These are phyloP conservation scores for Candida maesae DNA, from an alignment of 805 yeast species.

Conservation along the genomic window DNA sequence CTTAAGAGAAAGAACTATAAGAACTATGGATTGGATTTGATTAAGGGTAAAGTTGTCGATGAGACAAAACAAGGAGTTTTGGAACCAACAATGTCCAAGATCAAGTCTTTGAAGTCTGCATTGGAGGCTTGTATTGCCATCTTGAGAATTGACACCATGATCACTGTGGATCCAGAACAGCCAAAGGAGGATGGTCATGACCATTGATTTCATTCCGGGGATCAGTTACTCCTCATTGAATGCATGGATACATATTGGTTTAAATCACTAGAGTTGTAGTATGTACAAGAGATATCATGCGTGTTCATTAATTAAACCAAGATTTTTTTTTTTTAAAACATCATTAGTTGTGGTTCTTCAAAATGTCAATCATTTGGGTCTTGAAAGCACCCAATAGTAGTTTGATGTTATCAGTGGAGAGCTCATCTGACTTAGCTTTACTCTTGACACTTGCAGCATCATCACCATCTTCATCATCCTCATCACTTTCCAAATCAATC, in stretches of 20 bases:
- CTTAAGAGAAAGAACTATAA: slow-evolving; percentile 78
- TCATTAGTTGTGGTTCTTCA: not conserved
- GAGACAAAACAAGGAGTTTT: slow-evolving; percentile 81
- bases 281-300: too few relatives aligned
- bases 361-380: slow-evolving; percentile 1
- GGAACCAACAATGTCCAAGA: slow-evolving; percentile 92
- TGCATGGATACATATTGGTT: too few relatives aligned
- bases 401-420: slow-evolving; percentile 4
- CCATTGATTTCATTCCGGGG: slow-evolving; percentile 14
- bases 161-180: slow-evolving; percentile 93
- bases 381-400: slow-evolving; percentile 7
- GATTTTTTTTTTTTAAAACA: not conserved
- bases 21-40: slow-evolving; percentile 88
- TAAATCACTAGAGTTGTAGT: too few relatives aligned
- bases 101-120: slow-evolving; percentile 91
- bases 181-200: slow-evolving; percentile 84
- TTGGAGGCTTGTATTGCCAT: slow-evolving; percentile 98
- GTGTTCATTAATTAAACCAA: too few relatives aligned
- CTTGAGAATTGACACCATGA: slow-evolving; percentile 96
- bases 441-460: slow-evolving; percentile 4
- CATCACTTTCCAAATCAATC: slow-evolving; percentile 35
- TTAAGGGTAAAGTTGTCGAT: slow-evolving; percentile 88
- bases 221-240: not conserved
- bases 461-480: slow-evolving; percentile 12
- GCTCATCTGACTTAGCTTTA: not conserved